Percentiles rank a stretch among this genome's conserved stretches.
phyloP scores from a whole-genome alignment of 129 eudicot species.

The Chrysanthemum lavandulifolium region DNA sequence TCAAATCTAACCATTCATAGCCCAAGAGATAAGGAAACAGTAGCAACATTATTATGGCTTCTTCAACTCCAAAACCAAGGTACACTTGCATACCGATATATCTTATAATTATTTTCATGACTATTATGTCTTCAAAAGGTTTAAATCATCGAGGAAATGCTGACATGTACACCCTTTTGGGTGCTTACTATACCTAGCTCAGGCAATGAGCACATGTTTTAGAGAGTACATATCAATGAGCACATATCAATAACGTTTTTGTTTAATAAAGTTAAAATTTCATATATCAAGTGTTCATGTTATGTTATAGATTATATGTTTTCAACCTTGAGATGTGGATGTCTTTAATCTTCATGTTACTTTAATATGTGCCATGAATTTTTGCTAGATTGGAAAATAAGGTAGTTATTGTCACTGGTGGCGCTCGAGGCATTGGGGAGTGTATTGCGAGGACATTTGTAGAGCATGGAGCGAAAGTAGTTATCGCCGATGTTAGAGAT shows the following conservation, averaged over 20 bases:
- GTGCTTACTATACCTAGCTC: too few species aligned
- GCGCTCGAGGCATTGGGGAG: constrained; percentile 35
- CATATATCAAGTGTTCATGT: neutral
- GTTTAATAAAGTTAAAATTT: neutral
- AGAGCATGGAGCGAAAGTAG: constrained; percentile 31
- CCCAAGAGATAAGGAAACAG: neutral
- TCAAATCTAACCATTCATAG: neutral
- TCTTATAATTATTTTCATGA: too few species aligned
- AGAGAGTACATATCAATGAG: too few species aligned
- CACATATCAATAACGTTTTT: too few species aligned
- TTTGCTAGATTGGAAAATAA: constrained; percentile 18
- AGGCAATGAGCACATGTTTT: too few species aligned
- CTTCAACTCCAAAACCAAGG: constrained; percentile 15
- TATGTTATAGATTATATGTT: neutral
- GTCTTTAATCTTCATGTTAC: neutral
- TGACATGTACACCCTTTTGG: too few species aligned
- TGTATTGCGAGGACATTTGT: constrained; percentile 25
- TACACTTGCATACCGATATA: neutral
- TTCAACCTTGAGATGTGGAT: neutral
- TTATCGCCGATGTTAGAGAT: constrained; percentile 27
- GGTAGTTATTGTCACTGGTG: constrained; percentile 38
- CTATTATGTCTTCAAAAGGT: too few species aligned
- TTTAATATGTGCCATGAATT: neutral
- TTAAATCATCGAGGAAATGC: too few species aligned
- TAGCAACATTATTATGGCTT: constrained; percentile 12